phyloP scores from a whole-genome alignment of 2,329 filamentous ascomycete genomes.

The Verticillium albo-atrum region DNA sequence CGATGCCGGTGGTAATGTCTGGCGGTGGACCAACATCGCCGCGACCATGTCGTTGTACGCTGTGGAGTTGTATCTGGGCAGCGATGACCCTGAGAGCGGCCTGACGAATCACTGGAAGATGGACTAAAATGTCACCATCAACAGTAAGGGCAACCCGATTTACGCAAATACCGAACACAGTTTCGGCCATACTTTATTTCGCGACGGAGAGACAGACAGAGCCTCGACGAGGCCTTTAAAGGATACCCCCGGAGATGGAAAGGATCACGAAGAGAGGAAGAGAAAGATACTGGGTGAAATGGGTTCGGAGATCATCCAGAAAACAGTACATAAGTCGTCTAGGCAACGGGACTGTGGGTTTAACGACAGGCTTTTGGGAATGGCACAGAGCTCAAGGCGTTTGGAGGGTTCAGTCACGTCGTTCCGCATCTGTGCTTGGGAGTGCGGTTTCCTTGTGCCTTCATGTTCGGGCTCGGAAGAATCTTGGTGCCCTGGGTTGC shows the following conservation, averaged over 20 bases:
- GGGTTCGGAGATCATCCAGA: not conserved
- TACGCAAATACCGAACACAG: not conserved
- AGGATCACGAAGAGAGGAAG: not conserved
- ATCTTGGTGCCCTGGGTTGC: not conserved
- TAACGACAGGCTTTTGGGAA: conserved; percentile 1
- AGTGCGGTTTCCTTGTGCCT: not conserved
- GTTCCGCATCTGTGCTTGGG: not conserved
- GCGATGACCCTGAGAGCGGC: conserved; percentile 70
- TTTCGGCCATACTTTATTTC: not conserved
- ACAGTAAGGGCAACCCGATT: conserved; percentile 25
- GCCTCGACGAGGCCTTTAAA: not conserved
- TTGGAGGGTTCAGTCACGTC: conserved; percentile 1
- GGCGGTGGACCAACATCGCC: conserved; percentile 90
- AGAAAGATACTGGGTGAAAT: not conserved
- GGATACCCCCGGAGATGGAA: not conserved
- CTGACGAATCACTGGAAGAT: conserved; percentile 87
- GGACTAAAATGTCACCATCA: conserved; percentile 48
- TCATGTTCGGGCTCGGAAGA: not conserved
- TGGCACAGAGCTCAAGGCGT: conserved; percentile 13
- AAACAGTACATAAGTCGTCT: not conserved
- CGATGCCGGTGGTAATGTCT: conserved; percentile 77
- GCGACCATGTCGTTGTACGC: conserved; percentile 88
- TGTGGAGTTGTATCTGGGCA: conserved; percentile 82
- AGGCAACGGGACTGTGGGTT: not conserved
- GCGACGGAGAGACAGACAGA: not conserved